Base-by-base conservation (phyloP, 169 alveolate genomes). In the Plasmodium inui region DNA sequence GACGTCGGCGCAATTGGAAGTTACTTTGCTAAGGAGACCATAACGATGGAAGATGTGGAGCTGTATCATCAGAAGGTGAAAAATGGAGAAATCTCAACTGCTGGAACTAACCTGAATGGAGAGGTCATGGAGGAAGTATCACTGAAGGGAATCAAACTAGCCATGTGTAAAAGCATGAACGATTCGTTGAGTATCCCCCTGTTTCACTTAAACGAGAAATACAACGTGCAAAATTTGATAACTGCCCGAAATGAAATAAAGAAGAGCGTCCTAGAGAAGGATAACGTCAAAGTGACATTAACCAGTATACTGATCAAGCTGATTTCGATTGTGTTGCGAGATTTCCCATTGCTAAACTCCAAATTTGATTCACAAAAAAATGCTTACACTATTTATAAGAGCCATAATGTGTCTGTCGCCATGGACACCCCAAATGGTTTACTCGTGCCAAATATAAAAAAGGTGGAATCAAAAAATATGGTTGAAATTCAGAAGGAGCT, bases 351-450 rank as follows among this genome's bases (percentile, higher is more conserved):
- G 14, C 80, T 98, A 81, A 98, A 98, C 95, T 96, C 98, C 10
- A 97, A 96, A 84, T 97, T 97, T 91, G 95, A 94, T 83, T 94
- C 97, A 6, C 96, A 84, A 88, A 96, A 32, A 55, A 81, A 90
- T 71, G 92, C 84, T 5, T 96, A 95, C 82, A 97, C 97, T 39
- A 71, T 92, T 44, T 97, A 93, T 84, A 67, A 95, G 83, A 97
- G 96, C 67, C 99, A 98, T 96, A 98, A 98, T 95, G 95, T 98
- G 82, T 94, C 98, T 67, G 94, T 98, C 67, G 99, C 99, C 5
- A 96, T 98, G 70, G 99, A 98, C 83, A 96, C 99, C 6, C 98
- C 98, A 22, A 92, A 96, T 82, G 99, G 99, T 14, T 95, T 98
- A 71, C 96, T 98, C 57, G 99, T 98, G 28, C 99, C 99, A 12